A percentile compares a stretch with the other conserved stretches of the same genome.
phyloP scores from a whole-genome alignment of 345 rosid genomes.

The Iberis pinnata region DNA sequence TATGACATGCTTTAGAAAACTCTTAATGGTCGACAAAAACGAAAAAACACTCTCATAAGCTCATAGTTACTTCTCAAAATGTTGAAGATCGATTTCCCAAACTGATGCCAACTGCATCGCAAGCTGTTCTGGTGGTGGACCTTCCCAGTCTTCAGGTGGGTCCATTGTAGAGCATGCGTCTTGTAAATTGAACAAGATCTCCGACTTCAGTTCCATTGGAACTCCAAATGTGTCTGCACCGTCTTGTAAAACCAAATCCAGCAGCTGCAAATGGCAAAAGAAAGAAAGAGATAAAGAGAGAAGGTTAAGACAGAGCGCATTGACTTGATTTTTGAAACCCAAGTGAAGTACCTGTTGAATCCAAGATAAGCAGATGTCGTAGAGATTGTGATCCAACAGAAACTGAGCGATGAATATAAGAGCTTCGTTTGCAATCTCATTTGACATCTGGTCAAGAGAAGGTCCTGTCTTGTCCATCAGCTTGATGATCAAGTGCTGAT shows the following conservation, averaged over 20 bases:
- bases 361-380: slow-evolving; percentile 90
- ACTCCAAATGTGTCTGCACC: slow-evolving; percentile 63
- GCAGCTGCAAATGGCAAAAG: slow-evolving; percentile 41
- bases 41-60: neutral
- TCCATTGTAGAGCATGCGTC: slow-evolving; percentile 68
- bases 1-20: neutral
- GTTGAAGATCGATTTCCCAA: slow-evolving; percentile 80
- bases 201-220: slow-evolving; percentile 80
- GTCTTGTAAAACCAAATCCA: slow-evolving; percentile 67
- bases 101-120: slow-evolving; percentile 80
- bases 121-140: slow-evolving; percentile 68
- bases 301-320: neutral
- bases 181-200: slow-evolving; percentile 62
- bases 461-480: slow-evolving; percentile 96
- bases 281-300: neutral
- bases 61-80: slow-evolving; percentile 47
- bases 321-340: slow-evolving; percentile 10
- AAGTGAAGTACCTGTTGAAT: slow-evolving; percentile 72
- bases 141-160: slow-evolving; percentile 95
- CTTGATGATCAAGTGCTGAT: slow-evolving; percentile 83
- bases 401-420: slow-evolving; percentile 68
- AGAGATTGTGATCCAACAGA: slow-evolving; percentile 66
- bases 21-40: neutral
- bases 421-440: slow-evolving; percentile 69
- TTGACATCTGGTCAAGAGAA: slow-evolving; percentile 74